phyloP scores from a whole-genome alignment of 495 filamentous ascomycete species.

The Choiromyces venosus region DNA sequence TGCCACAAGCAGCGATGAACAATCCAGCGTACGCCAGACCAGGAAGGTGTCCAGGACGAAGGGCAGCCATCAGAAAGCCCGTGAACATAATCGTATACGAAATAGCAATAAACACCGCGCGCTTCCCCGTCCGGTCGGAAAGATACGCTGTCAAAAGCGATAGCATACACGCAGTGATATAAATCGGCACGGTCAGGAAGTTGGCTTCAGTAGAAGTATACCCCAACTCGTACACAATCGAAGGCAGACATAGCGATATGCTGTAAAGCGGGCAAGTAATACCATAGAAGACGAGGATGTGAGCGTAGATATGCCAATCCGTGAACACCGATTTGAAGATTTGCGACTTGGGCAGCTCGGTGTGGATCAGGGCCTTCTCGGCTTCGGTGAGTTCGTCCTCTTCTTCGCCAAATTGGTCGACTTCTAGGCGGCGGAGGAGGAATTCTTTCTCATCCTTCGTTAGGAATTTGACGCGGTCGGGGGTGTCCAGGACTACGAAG shows the following conservation, averaged over 20 bases:
- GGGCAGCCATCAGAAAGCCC: constrained; percentile 34
- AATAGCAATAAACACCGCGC: constrained; percentile 23
- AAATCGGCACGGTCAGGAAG: constrained; percentile 54
- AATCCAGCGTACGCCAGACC: constrained; percentile 67
- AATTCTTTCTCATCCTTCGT: constrained; percentile 47
- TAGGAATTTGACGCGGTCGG: constrained; percentile 51
- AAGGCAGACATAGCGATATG: constrained; percentile 67
- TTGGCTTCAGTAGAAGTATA: constrained; percentile 62
- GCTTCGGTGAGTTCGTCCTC: constrained; percentile 19
- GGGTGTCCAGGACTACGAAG: constrained; percentile 56
- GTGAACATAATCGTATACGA: constrained; percentile 28
- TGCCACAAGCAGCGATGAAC: constrained; percentile 63
- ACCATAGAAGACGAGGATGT: constrained; percentile 54
- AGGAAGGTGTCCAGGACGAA: constrained; percentile 45
- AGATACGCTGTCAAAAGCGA: constrained; percentile 27
- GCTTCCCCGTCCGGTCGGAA: constrained; percentile 30
- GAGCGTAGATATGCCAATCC: constrained; percentile 71
- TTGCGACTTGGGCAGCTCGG: constrained; percentile 52
- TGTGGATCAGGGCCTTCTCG: constrained; percentile 44
- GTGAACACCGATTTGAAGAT: constrained; percentile 59
- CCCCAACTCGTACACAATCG: constrained; percentile 53
- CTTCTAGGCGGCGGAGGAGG: constrained; percentile 46
- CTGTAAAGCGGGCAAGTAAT: constrained; percentile 66
- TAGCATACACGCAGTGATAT: constrained; percentile 35
- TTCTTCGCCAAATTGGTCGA: constrained; percentile 44